Evolutionary conservation across 306 rosid genomes (phyloP).

Genomic region (Glycine soja): DNA sequence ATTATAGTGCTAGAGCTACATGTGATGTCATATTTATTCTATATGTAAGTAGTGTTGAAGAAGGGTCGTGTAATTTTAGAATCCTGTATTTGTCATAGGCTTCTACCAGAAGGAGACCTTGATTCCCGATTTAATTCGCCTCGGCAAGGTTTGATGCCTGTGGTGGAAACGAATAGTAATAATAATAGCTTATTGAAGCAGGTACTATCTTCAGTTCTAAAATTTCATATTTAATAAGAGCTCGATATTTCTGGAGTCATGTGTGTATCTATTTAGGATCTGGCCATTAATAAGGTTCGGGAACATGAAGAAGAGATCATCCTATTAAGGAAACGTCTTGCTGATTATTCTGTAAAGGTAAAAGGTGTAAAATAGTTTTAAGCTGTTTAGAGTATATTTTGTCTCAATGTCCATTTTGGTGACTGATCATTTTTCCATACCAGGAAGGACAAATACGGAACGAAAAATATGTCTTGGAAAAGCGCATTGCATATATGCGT

Average conservation of each 20-base stretch:
- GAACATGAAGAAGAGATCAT: constrained; percentile 89
- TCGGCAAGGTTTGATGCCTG: constrained; percentile 70
- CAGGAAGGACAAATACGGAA: constrained; percentile 85
- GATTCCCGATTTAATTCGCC: constrained; percentile 62
- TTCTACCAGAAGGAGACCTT: constrained; percentile 63
- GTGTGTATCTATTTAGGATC: constrained; percentile 58
- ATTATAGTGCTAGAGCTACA: constrained; percentile 32
- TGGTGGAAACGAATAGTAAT: constrained; percentile 65
- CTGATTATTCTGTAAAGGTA: constrained; percentile 91
- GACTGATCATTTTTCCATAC: constrained; percentile 40
- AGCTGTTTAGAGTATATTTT: constrained; percentile 15
- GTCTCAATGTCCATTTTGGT: constrained; percentile 34
- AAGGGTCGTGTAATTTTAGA: constrained; percentile 41
- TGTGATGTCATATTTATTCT: constrained; percentile 39
- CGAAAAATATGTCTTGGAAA: constrained; percentile 88
- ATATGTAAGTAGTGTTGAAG: constrained; percentile 18
- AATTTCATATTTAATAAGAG: constrained; percentile 31
- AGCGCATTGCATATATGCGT: constrained; percentile 98
- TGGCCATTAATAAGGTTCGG: constrained; percentile 65
- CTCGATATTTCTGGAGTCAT: constrained; percentile 39
- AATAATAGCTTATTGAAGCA: constrained; percentile 74
- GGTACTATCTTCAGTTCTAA: constrained; percentile 55
- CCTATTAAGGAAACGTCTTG: constrained; percentile 80
- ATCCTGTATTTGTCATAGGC: constrained; percentile 59
- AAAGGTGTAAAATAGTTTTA: constrained; percentile 33